A percentile compares a stretch with the other conserved stretches of the same genome.
Evolutionary conservation across 164 flowering plant species (phyloP).

Genomic region (Magnolia changhungtana): DNA sequence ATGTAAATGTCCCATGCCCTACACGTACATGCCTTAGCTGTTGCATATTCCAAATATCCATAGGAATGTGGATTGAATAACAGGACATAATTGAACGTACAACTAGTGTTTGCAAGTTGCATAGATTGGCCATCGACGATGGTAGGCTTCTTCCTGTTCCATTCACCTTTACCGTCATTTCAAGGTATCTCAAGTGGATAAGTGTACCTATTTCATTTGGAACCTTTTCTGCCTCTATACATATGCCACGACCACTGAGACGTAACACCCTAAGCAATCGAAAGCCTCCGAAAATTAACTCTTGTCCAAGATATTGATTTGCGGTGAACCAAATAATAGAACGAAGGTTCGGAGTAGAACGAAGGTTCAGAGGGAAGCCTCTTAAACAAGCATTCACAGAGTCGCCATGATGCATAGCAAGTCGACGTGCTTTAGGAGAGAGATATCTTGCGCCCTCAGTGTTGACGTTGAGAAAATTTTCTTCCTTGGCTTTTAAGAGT

Average conservation of each 20-base stretch:
- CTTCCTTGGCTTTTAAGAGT: background rate
- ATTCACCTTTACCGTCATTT: too few species aligned
- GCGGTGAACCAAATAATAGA: background rate
- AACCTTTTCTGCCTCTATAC: background rate
- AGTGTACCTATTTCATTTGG: background rate
- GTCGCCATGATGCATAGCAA: background rate
- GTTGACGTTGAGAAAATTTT: background rate
- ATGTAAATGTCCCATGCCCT: background rate
- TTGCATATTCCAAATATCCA: background rate
- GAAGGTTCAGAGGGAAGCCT: background rate
- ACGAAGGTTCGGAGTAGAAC: background rate
- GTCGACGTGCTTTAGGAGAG: background rate
- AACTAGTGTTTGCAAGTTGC: background rate
- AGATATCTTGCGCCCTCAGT: background rate
- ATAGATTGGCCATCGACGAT: background rate
- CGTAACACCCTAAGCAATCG: background rate
- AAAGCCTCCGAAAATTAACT: background rate
- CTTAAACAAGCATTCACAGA: background rate
- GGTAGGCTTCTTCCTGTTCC: too few species aligned
- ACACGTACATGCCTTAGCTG: background rate
- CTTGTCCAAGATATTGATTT: background rate
- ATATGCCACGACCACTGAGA: background rate
- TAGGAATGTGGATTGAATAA: background rate
- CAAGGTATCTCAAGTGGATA: background rate
- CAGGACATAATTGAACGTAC: background rate